Base-by-base conservation (phyloP, 1,284 basidiomycete species). In the Boletus sp. region DNA sequence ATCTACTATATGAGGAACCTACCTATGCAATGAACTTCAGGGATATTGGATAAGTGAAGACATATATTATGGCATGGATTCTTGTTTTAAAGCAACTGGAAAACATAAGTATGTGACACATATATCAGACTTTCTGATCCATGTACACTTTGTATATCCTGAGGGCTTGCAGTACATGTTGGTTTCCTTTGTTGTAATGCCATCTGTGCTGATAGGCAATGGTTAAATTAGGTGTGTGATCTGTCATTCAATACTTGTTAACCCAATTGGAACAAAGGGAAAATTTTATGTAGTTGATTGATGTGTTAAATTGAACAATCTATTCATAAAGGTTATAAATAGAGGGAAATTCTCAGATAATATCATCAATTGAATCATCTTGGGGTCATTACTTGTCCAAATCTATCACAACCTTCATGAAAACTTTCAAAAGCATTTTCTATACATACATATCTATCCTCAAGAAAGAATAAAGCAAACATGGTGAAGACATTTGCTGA, bases 301-400 rank as follows among this genome's bases (percentile, higher is more conserved):
- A 70, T 60, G 60, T 25, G 56, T 70, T 1, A 67, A 71, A 37
- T 55, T 63, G 0, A 65, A 64, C 16, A 71, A 72, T n/a, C 58
- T 70, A 1, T 70, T 67, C 25, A 66, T 46, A 10, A 72, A 63
- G 40, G 61, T 65, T 0, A 65, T 38, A 11, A 62, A 68, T 56
- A 63, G 63, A 0, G 43, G 60, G 0, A 47, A 48, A 4, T 62
- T 62, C 7, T 59, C 71, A 3, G 75, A 71, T 33, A 43, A 48
- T 0, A 70, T 66, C 0, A 56, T 69, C 1, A 56, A 65, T 1
- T 53, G 49, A 0, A 75, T 76, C 27, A 56, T 74, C 6, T 62
- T 65, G 1, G 65, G 75, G 48, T 76, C 71, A 0, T 63, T 66
- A 6, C 60, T 76, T 1, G 68, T 75, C 8, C 61, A 71, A 13